Base-by-base conservation (phyloP, 805 yeast genomes). In the Saccharomycopsis selenospora region DNA sequence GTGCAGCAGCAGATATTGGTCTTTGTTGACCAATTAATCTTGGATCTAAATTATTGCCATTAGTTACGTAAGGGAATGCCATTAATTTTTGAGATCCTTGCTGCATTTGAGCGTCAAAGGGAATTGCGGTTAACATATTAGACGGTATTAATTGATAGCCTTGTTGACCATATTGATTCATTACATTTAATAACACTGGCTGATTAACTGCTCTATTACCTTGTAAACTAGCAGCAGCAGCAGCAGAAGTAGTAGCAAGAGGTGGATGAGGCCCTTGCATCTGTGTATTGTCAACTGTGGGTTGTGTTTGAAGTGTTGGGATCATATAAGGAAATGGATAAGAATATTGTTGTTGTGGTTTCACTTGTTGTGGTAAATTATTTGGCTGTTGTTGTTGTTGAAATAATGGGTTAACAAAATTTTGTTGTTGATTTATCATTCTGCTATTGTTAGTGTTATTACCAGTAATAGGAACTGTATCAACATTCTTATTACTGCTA, bases 311-410 rank as follows among this genome's bases (percentile, higher is more conserved):
- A n/a, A n/a, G n/a, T n/a, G n/a, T n/a, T 33, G 38, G 38, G 38
- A 33, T 33, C 10, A 33, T 10, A 14, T 33, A 33, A 20, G 38
- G n/a, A 20, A 33, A 33, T 4, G 38, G 38, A 33, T 33, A 33
- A 17, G 38, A n/a, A 14, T 22, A 11, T 13, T 26, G 44, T 6
- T 6, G 44, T 7, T 26, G 45, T 10, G 29, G 10, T 41, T 8
- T 8, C 8, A 30, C 11, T 4, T 41, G 20, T 20, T 29, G 18
- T 5, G 27, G 25, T 7, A 13, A 29, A 11, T 7, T 26, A 7
- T 29, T 27, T 22, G 43, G 22, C 25, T 41, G 44, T 23, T 41
- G 44, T 27, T 26, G 29, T 41, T 24, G 33, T 25, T 41, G 44
- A 13, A 33, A 13, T 33, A 7, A 17, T 33, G n/a, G n/a, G n/a